phyloP scores from a whole-genome alignment of 1,139 yeast species.

The Casaregolazyma suthepensis region DNA sequence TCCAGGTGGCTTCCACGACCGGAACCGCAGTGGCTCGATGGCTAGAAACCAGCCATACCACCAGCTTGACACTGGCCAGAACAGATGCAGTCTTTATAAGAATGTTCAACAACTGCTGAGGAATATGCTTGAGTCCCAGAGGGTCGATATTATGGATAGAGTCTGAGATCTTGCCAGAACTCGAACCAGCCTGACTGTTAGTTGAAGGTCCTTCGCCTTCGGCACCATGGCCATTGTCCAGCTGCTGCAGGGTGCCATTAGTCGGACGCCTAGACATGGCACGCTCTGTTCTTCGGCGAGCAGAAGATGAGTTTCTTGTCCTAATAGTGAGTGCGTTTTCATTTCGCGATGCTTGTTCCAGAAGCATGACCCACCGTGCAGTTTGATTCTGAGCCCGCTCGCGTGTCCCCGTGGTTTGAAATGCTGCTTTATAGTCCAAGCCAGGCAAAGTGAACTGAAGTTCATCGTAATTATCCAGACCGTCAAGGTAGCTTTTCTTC shows the following conservation, averaged over 20 bases:
- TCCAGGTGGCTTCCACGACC: constrained; percentile 1
- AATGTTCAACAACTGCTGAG: constrained; percentile 14
- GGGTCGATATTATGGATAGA: constrained; percentile 27
- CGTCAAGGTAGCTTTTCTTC: not conserved
- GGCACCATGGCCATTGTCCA: not conserved
- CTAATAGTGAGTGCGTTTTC: constrained; percentile 17
- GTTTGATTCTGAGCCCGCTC: constrained; percentile 23
- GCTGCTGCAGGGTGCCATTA: not conserved
- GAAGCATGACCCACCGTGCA: constrained; percentile 26
- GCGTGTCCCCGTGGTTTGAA: constrained; percentile 1
- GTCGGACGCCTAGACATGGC: constrained; percentile 1
- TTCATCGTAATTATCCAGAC: constrained; percentile 1
- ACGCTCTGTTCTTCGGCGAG: constrained; percentile 3
- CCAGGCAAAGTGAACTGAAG: constrained; percentile 3
- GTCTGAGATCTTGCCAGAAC: constrained; percentile 15
- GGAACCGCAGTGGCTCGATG: not conserved
- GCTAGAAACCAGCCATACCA: constrained; percentile 4
- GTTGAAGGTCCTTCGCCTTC: not conserved
- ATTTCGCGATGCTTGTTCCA: constrained; percentile 23
- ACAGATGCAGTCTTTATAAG: constrained; percentile 20
- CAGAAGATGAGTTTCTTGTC: constrained; percentile 3
- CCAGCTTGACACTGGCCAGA: constrained; percentile 17
- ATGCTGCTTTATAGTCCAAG: constrained; percentile 4
- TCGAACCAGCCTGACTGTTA: constrained; percentile 5
- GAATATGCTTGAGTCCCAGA: constrained; percentile 17